Conservation (phyloP, 371 early-diverging fungal genomes). For the Coemansia sp. region DNA sequence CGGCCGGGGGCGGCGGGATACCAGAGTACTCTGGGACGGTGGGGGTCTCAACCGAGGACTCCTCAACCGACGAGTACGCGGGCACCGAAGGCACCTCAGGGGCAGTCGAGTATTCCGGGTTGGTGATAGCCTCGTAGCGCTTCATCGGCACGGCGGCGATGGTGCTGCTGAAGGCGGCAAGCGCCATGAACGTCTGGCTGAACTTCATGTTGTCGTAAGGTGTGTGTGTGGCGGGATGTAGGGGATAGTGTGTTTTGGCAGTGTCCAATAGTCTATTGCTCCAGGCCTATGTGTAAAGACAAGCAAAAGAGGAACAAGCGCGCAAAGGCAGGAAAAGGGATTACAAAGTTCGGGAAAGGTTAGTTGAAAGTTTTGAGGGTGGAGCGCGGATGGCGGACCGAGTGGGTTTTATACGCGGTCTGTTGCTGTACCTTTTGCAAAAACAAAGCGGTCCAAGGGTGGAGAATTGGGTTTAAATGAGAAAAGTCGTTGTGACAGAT, state of each 20-base stretch:
- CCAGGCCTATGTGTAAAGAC: slow-evolving; percentile 33
- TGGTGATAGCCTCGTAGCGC: slow-evolving; percentile 25
- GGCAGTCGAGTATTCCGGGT: slow-evolving; percentile 13
- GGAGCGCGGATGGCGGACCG: slow-evolving; percentile 11
- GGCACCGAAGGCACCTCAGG: slow-evolving; percentile 4
- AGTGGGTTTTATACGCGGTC: slow-evolving; percentile 11
- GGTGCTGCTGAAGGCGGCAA: slow-evolving; percentile 48
- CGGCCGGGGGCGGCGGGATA: slow-evolving; percentile 8
- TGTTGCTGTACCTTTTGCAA: slow-evolving; percentile 16
- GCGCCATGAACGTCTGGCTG: slow-evolving; percentile 48
- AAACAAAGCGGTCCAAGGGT: slow-evolving; percentile 15
- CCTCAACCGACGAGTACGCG: slow-evolving; percentile 8
- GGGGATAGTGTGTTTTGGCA: slow-evolving; percentile 23
- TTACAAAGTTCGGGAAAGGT: slow-evolving; percentile 5
- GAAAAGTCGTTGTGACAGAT: slow-evolving; percentile 22
- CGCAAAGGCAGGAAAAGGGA: not conserved
- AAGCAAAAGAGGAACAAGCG: not conserved
- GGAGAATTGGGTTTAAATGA: not conserved
- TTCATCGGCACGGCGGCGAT: slow-evolving; percentile 39
- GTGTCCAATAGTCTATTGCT: slow-evolving; percentile 45
- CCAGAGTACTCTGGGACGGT: slow-evolving; percentile 6
- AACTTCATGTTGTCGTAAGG: slow-evolving; percentile 48
- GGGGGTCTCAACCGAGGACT: slow-evolving; percentile 9
- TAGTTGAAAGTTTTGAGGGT: slow-evolving; percentile 1
- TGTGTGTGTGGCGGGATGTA: not conserved